Percentiles rank a stretch among this genome's conserved stretches.
These are phyloP conservation scores for Paramecium primaurelia DNA, from an alignment of 73 alveolate species.

Conservation along the genomic window DNA sequence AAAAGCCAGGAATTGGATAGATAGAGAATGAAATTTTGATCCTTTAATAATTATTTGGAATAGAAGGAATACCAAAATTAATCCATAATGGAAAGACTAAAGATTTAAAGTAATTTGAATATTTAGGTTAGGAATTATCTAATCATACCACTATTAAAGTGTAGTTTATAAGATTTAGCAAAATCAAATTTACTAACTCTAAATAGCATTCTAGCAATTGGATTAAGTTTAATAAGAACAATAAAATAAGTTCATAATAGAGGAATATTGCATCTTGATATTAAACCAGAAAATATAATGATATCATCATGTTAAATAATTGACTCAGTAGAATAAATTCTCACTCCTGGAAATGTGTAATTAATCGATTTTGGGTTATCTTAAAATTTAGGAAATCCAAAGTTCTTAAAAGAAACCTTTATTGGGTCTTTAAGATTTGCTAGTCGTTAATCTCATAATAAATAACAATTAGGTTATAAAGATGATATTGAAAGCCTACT, in stretches of 20 bases:
- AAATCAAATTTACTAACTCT: neutral
- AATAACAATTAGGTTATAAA: neutral
- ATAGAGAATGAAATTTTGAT: neutral
- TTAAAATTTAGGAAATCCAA: neutral
- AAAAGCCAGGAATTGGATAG: neutral
- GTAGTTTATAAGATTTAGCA: neutral
- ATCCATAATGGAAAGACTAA: neutral
- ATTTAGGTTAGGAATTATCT: neutral
- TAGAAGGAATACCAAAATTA: neutral
- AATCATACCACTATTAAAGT: neutral
- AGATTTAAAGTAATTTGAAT: neutral
- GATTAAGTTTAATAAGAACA: neutral
- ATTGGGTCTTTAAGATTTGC: neutral
- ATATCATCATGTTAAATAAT: neutral
- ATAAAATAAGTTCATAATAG: neutral
- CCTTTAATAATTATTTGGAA: neutral
- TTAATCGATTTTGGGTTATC: neutral
- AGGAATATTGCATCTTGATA: neutral
- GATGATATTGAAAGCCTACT: conserved; percentile 81
- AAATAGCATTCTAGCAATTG: neutral
- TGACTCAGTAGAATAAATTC: neutral
- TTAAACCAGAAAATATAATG: neutral
- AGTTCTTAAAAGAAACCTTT: neutral
- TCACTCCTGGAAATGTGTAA: neutral
- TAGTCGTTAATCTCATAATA: neutral